Evolutionary conservation across 768 basidiomycete genomes (phyloP), one percentile per base, ranked within the genome.

Genomic region (Lactarius hengduanensis): DNA sequence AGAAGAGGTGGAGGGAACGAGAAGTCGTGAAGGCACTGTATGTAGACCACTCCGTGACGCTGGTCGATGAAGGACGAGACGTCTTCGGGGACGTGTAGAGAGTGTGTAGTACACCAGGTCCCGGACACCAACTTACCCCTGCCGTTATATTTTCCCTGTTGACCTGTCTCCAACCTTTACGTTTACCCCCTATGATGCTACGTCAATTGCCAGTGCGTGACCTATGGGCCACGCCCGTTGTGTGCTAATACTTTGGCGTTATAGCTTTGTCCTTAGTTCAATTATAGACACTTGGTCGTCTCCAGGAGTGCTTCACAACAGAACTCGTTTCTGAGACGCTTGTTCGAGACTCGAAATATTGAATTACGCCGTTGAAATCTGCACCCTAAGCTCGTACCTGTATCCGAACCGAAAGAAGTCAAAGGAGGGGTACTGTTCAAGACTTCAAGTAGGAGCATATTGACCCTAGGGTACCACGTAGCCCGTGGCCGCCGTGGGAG

Each of bases 131-230:
- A 3, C 81, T 92, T 40, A 78, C 88, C 22, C 83, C 96, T 0
- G 87, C 87, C 0, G 81, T 85, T 43, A 84, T 96, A 66, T 97
- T 97, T 76, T 80, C 94, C 30, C 93, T 92, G 22, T 79, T 97
- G 61, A 88, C 90, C 0, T 80, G 94, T 4, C 97, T 96, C 82
- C 89, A 88, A 69, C 77, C 97, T 26, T 81, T 96, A 55, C 82
- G 94, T 28, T 71, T 94, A 65, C 94, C 94, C 0, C 80, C 94
- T 41, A 90, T 92, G 88, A 81, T 94, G 68, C 74, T 84, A 61
- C 83, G 80, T 81, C 64, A 57, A 79, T 76, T 5, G 10, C 36
- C 3, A 4, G 36, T 38, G 36, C 28, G 20, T 11, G 2, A 10
- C 34, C 7, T 18, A 10, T 40, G 1, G 16, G 15, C 7, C 43